Percentiles rank a stretch among this genome's conserved stretches.
These are phyloP conservation scores for Aureobasidium namibiae DNA, from an alignment of 2,329 filamentous ascomycete genomes.

Conservation along the genomic window DNA sequence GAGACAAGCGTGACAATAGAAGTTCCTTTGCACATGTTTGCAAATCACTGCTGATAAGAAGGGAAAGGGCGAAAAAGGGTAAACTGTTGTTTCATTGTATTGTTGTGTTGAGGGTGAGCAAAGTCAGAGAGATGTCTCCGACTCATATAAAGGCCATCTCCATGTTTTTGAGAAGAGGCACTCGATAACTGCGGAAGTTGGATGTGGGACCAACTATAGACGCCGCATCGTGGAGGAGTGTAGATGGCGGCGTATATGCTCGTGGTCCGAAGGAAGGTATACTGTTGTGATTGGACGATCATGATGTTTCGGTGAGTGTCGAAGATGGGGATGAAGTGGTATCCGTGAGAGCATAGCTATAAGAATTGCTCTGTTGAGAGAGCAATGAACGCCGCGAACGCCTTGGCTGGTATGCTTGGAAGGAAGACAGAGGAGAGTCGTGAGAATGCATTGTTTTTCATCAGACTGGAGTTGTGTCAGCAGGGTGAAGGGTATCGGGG, in stretches of 20 bases:
- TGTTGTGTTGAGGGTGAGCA: background rate
- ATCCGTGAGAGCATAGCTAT: background rate
- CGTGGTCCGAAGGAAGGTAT: conserved; percentile 13
- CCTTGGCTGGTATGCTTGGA: conserved; percentile 4
- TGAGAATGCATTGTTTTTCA: background rate
- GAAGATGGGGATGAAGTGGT: background rate
- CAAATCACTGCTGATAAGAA: background rate
- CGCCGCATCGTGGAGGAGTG: conserved; percentile 17
- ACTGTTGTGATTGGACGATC: background rate
- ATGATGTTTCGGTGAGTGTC: background rate
- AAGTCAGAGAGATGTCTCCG: conserved; percentile 7
- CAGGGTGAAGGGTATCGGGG: too few species aligned
- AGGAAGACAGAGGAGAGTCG: background rate
- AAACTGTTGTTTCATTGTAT: background rate
- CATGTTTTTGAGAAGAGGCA: background rate
- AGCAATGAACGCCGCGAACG: conserved; percentile 6
- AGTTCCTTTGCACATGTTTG: background rate
- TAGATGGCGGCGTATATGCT: conserved; percentile 18
- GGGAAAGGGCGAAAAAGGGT: background rate
- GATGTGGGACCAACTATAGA: conserved; percentile 19
- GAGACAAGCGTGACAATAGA: conserved; percentile 11
- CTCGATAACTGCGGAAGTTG: conserved; percentile 11
- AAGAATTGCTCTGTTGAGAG: background rate
- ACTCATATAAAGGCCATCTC: conserved; percentile 7
- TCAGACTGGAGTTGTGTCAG: conserved; percentile 13